phyloP scores from a whole-genome alignment of 163 green algal genomes.

The Scenedesmus sp. region DNA sequence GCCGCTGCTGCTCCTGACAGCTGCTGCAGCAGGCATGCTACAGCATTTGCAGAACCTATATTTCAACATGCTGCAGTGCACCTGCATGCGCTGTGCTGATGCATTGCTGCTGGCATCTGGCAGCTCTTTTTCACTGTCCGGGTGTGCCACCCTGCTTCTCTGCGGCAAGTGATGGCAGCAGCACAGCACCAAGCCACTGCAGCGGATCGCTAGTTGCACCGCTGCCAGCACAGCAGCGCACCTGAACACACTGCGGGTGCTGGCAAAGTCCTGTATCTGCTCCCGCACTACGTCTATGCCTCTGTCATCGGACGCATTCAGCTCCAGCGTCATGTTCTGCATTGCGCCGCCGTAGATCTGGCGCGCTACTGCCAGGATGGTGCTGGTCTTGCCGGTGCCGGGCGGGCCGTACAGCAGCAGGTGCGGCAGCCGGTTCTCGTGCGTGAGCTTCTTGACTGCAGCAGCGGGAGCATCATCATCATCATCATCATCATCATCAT shows the following conservation, averaged over 20 bases:
- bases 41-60: background rate
- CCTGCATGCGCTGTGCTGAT: background rate
- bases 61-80: no score
- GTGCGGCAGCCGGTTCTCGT: constrained; percentile 95
- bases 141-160: background rate
- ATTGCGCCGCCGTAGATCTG: constrained; percentile 91
- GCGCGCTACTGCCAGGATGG: constrained; percentile 92
- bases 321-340: constrained; percentile 96
- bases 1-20: no score
- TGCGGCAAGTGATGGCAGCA: background rate
- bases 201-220: background rate
- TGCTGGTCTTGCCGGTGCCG: constrained; percentile 98
- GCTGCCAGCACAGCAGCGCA: constrained; percentile 19
- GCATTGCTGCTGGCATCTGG: background rate
- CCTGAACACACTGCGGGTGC: constrained; percentile 88
- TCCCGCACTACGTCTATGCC: constrained; percentile 96
- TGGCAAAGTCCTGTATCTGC: constrained; percentile 98
- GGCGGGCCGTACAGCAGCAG: constrained; percentile 99
- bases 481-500: background rate
- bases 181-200: background rate
- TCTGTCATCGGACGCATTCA: constrained; percentile 98
- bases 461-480: background rate
- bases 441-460: constrained; percentile 93
- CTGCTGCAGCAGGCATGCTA: background rate
- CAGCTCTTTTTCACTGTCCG: background rate